phyloP scores from a whole-genome alignment of 331 rosid genomes.

The Rhamnella rubrinervis region DNA sequence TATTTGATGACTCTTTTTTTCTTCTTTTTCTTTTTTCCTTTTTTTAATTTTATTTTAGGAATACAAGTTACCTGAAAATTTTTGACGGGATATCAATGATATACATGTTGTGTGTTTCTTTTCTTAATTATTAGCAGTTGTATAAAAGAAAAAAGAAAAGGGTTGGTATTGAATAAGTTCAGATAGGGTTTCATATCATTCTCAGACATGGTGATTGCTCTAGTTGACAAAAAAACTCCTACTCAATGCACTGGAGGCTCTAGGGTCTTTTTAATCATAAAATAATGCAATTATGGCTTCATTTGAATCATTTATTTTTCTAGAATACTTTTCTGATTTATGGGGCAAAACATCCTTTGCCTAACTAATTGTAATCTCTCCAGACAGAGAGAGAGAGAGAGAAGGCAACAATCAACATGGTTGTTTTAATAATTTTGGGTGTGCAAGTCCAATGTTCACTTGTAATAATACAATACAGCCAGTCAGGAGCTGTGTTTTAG shows the following conservation, averaged over 20 bases:
- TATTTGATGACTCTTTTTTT: background rate
- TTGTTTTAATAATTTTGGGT: no score
- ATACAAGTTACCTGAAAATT: background rate
- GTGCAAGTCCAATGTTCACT: no score
- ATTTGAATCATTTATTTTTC: slow-evolving; percentile 28
- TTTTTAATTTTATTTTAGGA: background rate
- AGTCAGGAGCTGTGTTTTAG: background rate
- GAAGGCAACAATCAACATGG: no score
- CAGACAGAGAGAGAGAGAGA: background rate
- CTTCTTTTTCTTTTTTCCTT: no score
- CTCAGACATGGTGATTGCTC: slow-evolving; percentile 62
- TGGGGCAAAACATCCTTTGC: no score
- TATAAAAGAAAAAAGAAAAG: no score
- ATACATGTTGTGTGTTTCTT: background rate
- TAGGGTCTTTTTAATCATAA: slow-evolving; percentile 25
- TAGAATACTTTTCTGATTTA: slow-evolving; percentile 13
- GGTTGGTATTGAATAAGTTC: slow-evolving; percentile 11
- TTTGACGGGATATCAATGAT: background rate
- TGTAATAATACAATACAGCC: no score
- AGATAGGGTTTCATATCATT: slow-evolving; percentile 50
- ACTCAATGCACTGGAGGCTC: slow-evolving; percentile 37
- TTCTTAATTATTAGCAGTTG: background rate
- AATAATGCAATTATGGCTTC: slow-evolving; percentile 41
- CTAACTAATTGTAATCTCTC: no score
- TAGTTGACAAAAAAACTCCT: slow-evolving; percentile 48